Evolutionary conservation across 306 rosid species (phyloP), one percentile per base, ranked within the genome.

Genomic region (Pterocarpus macrocarpus): DNA sequence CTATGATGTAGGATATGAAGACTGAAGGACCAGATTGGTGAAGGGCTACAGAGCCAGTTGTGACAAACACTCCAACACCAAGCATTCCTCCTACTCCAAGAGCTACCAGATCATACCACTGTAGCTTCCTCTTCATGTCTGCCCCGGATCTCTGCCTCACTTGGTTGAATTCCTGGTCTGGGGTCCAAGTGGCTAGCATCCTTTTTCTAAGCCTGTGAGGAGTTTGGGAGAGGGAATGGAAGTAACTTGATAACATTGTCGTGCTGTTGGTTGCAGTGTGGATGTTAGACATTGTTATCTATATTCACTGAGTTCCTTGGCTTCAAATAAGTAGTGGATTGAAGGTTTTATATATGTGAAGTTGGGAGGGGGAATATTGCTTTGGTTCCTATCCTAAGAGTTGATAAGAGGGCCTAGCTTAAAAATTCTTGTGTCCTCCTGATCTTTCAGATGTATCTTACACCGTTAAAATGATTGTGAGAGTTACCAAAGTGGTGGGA

Each of bases 1-100:
- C 99, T 33, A 95, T 78, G 87, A 91, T 88, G 63, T 93, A 95
- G 3, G 99, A 95, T 3, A 95, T 79, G 85, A 95, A 93, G 57
- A 95, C 97, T 0, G 97, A 85, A 72, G 99, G 91, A 49, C 99
- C 99, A 64, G 99, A 82, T n/a, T 73, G 73, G 0, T 81, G 63
- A 57, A 38, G 85, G 32, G 97, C 94, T 11, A 88, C 99, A 47
- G 80, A 17, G 2, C 99, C 99, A 11, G 99, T 95, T n/a, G 97
- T 93, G 77, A 93, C 92, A 59, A 95, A 95, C 22, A 95, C 99
- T 8, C 99, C 99, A 57, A 87, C 97, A 32, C 99, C 99, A 64
- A 95, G 97, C 99, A 93, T 95, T 71, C 99, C 99, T 16, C 99
- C 99, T 57, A 93, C 86, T 4, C 97, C 97, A 81, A 95, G 97